Conservation (phyloP, 306 rosid genomes). For the Citrullus colocynthis region DNA sequence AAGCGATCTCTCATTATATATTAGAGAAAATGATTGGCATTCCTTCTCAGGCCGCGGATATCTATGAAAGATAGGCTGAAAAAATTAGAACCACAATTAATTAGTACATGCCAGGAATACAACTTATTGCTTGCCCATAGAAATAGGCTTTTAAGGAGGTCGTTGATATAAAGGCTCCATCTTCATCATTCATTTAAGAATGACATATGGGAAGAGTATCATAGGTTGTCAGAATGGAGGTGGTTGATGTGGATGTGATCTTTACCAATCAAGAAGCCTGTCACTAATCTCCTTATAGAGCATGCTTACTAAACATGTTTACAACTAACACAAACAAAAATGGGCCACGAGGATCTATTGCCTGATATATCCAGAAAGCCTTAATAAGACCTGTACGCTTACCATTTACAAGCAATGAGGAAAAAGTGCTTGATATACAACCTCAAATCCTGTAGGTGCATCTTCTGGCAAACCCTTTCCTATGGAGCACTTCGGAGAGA, state of each 20-base stretch:
- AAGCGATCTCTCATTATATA: conserved; percentile 89
- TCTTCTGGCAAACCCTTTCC: background rate
- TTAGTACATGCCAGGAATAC: background rate
- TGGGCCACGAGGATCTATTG: background rate
- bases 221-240: background rate
- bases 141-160: background rate
- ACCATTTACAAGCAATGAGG: background rate
- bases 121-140: background rate
- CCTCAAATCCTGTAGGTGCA: background rate
- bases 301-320: background rate
- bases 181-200: background rate
- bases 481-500: background rate
- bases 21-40: conserved; percentile 93
- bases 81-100: conserved; percentile 19
- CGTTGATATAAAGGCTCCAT: background rate
- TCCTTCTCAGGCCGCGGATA: conserved; percentile 98
- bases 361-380: background rate
- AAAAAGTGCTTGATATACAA: background rate
- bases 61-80: conserved; percentile 96
- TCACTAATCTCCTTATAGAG: background rate
- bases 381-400: background rate
- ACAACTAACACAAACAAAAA: background rate
- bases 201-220: background rate
- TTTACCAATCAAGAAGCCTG: background rate
- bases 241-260: background rate